Base-by-base conservation (phyloP, 2,329 filamentous ascomycete genomes). In the Fulvia fulva region DNA sequence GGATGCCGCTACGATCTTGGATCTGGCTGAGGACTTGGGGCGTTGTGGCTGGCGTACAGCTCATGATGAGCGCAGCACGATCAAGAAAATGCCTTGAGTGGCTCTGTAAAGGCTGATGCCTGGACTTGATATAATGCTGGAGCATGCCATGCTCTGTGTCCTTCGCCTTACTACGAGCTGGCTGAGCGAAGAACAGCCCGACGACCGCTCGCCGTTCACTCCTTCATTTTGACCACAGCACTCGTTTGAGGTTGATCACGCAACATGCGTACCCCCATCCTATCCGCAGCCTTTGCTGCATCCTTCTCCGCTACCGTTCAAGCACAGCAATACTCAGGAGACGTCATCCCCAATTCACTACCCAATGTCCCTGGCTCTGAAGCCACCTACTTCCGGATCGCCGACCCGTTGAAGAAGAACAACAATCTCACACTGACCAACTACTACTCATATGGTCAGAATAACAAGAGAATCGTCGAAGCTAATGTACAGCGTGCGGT, bases 351-450 rank as follows among this genome's bases (percentile, higher is more conserved):
- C 21, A 72, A 66, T 52, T 62, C 61, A 25, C 61, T 74, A 16
- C 70, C 70, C 12, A 47, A 21, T 47, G 66, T 74, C n/a, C 67
- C 69, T 26, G 71, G 71, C 19, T 62, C 71, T 9, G 71, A 73
- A 49, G 58, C 73, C 37, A 59, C 68, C 25, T 74, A 65, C 67
- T 74, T 69, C 60, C 70, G 68, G 25, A 68, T 74, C 59, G 64
- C 64, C 3, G 66, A 68, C 34, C 61, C 65, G 34, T 65, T 63
- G 16, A 63, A 65, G 32, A 64, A 65, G 43, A 59, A 67, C 51
- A 61, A 65, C 22, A 70, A 68, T 47, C 57, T 70, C 11, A 74
- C 71, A 3, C 63, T 73, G 25, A 72, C 67, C 59, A 74, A 74
- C 63, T 74, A 73, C 64, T 65, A 67, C 50, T 69, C 68, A 12